A percentile compares a stretch with the other conserved stretches of the same genome.
phyloP scores from a whole-genome alignment of 345 rosid genomes.

The Populus ilicifolia region DNA sequence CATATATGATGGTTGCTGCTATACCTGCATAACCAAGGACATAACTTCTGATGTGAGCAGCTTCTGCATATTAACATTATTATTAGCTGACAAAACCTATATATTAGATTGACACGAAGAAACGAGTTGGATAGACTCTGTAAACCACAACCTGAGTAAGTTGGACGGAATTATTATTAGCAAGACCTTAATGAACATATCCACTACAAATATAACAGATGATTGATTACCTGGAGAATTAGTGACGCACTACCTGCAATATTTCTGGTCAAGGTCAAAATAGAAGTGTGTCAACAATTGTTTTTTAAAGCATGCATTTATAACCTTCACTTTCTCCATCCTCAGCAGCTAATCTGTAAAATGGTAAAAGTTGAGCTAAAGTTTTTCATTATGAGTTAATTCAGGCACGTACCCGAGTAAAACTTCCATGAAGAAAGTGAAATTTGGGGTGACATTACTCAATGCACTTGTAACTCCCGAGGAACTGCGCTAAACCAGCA shows the following conservation, averaged over 20 bases:
- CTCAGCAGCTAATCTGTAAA: constrained; percentile 11
- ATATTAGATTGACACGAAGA: constrained; percentile 37
- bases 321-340: constrained; percentile 40
- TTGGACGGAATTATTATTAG: constrained; percentile 28
- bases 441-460: constrained; percentile 40
- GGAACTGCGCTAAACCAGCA: constrained; percentile 36
- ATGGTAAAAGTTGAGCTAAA: no score
- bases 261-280: constrained; percentile 31
- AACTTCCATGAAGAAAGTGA: constrained; percentile 37
- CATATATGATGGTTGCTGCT: no score
- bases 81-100: no score
- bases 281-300: not conserved
- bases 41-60: no score
- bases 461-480: constrained; percentile 38
- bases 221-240: constrained; percentile 35
- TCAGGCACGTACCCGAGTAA: constrained; percentile 26
- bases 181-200: not conserved
- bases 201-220: not conserved
- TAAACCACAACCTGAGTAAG: constrained; percentile 24
- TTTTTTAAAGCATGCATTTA: not conserved
- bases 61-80: no score
- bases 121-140: constrained; percentile 36
- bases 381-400: not conserved
- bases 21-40: no score
- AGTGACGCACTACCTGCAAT: constrained; percentile 44